Evolutionary conservation across 2,329 filamentous ascomycete genomes (phyloP).

Genomic region (Penicillium sp.): DNA sequence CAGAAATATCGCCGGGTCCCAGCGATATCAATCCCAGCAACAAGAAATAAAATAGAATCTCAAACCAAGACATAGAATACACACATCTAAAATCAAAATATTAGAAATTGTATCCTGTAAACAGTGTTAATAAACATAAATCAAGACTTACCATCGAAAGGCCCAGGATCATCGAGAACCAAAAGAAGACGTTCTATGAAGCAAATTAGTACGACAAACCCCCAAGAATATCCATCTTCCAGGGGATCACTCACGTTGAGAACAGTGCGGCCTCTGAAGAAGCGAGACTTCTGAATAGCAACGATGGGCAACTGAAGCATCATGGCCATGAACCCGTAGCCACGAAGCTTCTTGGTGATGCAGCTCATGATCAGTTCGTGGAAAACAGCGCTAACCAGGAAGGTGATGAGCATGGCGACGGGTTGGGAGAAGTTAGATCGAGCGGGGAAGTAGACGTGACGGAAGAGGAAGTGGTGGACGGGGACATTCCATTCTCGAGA

Average conservation of each 20-base stretch:
- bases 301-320: conserved; percentile 97
- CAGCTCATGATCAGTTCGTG: conserved; percentile 97
- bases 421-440: conserved; percentile 72
- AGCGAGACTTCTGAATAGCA: conserved; percentile 78
- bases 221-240: too few species aligned
- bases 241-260: conserved; percentile 60
- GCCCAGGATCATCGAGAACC: conserved; percentile 87
- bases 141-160: conserved; percentile 67
- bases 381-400: conserved; percentile 81
- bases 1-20: neutral
- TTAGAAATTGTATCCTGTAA: neutral
- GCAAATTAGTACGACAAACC: neutral
- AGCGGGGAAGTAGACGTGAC: conserved; percentile 88
- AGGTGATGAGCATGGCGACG: conserved; percentile 83
- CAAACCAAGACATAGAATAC: conserved; percentile 57
- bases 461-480: conserved; percentile 89
- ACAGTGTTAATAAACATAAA: neutral
- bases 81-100: conserved; percentile 49
- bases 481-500: conserved; percentile 97
- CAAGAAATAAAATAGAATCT: neutral
- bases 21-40: neutral
- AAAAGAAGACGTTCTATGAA: conserved; percentile 77
- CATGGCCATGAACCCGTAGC: conserved; percentile 91
- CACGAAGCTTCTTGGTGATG: conserved; percentile 93
- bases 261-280: conserved; percentile 70